Evolutionary conservation across 2,329 filamentous ascomycete species (phyloP).

Genomic region (Scopulariopsis brevicaulis): DNA sequence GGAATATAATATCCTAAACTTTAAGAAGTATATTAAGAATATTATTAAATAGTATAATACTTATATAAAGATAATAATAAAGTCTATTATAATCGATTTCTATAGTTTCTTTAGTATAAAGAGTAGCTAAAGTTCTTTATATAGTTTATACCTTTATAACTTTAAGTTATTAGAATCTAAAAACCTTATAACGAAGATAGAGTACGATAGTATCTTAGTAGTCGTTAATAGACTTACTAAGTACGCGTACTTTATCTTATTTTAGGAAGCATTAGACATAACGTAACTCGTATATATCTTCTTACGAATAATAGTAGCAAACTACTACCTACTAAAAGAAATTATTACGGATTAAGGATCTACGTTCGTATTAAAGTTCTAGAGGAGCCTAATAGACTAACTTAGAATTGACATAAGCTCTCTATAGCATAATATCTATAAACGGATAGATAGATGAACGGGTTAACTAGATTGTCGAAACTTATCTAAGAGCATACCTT

Average conservation of each 20-base stretch:
- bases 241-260: neutral
- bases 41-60: too few relatives aligned
- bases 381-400: neutral
- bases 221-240: neutral
- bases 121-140: neutral
- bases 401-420: neutral
- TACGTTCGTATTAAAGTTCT: neutral
- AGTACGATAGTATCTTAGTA: neutral
- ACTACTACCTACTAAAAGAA: neutral
- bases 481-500: neutral
- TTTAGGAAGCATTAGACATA: neutral
- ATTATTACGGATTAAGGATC: neutral
- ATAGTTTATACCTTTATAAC: too few relatives aligned
- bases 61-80: neutral
- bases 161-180: conserved; percentile 1
- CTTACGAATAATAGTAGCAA: neutral
- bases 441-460: neutral
- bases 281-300: neutral
- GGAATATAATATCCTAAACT: too few relatives aligned
- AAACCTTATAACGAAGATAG: neutral
- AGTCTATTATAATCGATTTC: neutral
- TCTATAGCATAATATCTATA: neutral
- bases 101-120: neutral
- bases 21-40: too few relatives aligned
- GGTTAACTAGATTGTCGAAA: neutral